These are phyloP conservation scores for Sphagnum magellanicum DNA, from an alignment of 228 moss, liverwort and hornwort genomes.

Conservation along the genomic window DNA sequence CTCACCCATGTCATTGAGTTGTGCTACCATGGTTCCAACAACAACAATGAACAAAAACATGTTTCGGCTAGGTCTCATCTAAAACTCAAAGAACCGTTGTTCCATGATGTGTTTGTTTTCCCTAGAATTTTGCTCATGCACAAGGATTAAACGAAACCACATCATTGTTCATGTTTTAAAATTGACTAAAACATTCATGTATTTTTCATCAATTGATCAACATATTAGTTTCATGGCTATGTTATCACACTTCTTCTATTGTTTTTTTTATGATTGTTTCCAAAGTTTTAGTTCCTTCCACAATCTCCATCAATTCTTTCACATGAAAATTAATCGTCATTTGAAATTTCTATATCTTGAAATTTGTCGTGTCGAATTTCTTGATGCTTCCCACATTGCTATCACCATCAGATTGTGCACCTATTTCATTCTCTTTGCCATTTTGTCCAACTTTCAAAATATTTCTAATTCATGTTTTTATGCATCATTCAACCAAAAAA, in stretches of 20 bases:
- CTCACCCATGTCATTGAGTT: neutral
- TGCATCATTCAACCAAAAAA: neutral
- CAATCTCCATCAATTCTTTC: neutral
- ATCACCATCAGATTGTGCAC: neutral
- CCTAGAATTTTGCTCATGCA: constrained; percentile 1
- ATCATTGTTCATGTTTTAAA: neutral
- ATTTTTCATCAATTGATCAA: neutral
- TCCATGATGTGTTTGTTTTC: neutral
- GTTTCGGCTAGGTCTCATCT: neutral
- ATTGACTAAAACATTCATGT: neutral
- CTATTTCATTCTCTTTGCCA: too few relatives aligned
- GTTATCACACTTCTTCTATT: neutral
- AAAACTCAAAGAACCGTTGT: neutral
- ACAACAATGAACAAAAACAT: neutral
- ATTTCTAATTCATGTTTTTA: neutral
- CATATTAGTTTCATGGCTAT: constrained; percentile 1
- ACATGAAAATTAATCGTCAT: neutral
- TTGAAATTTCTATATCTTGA: constrained; percentile 1
- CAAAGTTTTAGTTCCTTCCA: neutral
- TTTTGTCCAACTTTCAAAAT: too few relatives aligned
- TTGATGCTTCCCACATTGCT: neutral
- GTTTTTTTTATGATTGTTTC: neutral
- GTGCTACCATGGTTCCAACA: neutral
- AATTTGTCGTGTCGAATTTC: neutral
- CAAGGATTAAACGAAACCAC: neutral